Percentiles rank a stretch among this genome's conserved stretches.
Conservation (phyloP, 495 filamentous ascomycete species). For the Neurospora sublineolata region DNA sequence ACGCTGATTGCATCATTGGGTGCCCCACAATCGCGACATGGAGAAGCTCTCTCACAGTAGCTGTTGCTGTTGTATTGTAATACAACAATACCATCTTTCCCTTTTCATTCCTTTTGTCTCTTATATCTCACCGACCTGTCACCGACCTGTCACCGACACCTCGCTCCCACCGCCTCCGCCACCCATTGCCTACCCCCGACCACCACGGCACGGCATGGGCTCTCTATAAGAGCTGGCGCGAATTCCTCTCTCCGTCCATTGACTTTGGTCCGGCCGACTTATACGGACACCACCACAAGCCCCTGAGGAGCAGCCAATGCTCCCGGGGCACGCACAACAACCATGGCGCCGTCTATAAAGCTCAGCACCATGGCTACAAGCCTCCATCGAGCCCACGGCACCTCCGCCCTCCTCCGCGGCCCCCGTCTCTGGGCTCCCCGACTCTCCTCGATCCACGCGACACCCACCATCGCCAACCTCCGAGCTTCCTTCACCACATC, state of each 20-base stretch:
- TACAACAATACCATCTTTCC: background rate
- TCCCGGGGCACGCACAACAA: background rate
- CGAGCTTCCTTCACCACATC: conserved; percentile 16
- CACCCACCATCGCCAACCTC: conserved; percentile 1
- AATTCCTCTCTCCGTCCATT: background rate
- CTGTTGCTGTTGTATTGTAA: background rate
- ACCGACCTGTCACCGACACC: background rate
- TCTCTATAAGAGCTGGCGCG: background rate
- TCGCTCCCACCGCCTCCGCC: background rate
- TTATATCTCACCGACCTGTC: background rate
- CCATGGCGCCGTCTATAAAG: conserved; percentile 15
- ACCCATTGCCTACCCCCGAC: background rate
- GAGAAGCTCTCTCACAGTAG: background rate
- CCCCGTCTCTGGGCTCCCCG: background rate
- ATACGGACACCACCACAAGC: background rate
- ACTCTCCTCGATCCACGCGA: background rate
- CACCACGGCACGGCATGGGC: background rate
- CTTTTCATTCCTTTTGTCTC: background rate
- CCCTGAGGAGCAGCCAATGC: background rate
- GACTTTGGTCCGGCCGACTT: background rate
- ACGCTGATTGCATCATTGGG: conserved; percentile 18
- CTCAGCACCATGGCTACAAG: conserved; percentile 13
- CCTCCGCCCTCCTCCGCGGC: conserved; percentile 1
- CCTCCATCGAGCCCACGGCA: conserved; percentile 4
- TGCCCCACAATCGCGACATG: background rate